Evolutionary conservation across 352 stramenopile species (phyloP).

Genomic region (Salisapilia sapeloensis): DNA sequence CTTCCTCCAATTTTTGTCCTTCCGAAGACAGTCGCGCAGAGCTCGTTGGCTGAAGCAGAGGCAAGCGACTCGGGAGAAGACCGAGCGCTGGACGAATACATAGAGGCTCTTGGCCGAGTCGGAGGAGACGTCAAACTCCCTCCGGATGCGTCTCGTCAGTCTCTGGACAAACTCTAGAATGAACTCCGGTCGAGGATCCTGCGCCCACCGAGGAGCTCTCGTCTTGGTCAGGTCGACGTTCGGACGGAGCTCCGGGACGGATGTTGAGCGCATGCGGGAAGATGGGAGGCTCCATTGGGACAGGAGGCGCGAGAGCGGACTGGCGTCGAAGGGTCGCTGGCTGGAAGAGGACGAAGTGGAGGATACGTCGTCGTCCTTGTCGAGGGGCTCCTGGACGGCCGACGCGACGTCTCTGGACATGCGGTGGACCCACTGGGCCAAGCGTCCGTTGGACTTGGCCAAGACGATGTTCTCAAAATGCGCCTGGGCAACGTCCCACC

Average conservation of each 20-base stretch:
- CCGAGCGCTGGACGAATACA: constrained; percentile 53
- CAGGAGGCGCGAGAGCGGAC: no score
- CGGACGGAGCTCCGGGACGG: no score
- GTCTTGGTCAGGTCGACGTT: no score
- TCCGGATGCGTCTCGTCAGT: constrained; percentile 43
- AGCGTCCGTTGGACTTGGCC: constrained; percentile 33
- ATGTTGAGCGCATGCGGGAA: no score
- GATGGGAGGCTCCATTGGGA: no score
- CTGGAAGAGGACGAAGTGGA: no score
- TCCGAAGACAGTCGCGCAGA: constrained; percentile 54
- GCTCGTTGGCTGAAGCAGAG: constrained; percentile 61
- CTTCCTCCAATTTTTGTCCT: constrained; percentile 73
- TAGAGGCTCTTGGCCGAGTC: constrained; percentile 71
- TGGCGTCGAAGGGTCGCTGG: no score
- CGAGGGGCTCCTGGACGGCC: constrained; percentile 36
- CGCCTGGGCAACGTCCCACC: constrained; percentile 71
- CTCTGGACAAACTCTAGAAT: constrained; percentile 62
- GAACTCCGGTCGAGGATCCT: constrained; percentile 45
- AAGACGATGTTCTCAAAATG: constrained; percentile 81
- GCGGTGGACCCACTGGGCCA: constrained; percentile 51
- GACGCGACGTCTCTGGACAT: constrained; percentile 42
- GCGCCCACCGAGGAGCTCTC: constrained; percentile 35
- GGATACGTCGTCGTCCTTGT: constrained; percentile 10
- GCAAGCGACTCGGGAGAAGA: constrained; percentile 52
- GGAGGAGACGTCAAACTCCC: constrained; percentile 45